A percentile compares a stretch with the other conserved stretches of the same genome.
phyloP scores from a whole-genome alignment of 306 rosid genomes.

The Lathyrus tuberosus region DNA sequence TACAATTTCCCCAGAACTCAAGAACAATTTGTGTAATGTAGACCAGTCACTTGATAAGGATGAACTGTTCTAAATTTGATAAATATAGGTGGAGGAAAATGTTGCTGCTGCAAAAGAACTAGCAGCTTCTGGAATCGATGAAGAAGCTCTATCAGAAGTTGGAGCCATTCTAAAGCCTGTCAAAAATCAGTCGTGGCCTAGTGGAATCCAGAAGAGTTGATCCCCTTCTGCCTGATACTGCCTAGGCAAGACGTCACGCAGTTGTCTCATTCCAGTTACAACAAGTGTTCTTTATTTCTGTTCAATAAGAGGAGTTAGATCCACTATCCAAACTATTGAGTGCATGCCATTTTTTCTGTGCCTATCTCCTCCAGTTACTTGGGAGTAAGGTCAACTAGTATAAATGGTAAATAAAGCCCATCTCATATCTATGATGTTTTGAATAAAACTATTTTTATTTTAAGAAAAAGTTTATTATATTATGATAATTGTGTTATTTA shows the following conservation, averaged over 20 bases:
- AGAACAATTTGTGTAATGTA: constrained; percentile 8
- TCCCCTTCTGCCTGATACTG: constrained; percentile 10
- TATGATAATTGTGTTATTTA: not conserved
- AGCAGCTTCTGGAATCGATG: constrained; percentile 61
- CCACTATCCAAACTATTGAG: constrained; percentile 1
- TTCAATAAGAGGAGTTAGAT: constrained; percentile 26
- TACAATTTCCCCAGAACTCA: no score
- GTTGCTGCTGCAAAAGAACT: constrained; percentile 86
- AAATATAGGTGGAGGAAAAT: constrained; percentile 77
- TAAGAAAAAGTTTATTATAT: not conserved
- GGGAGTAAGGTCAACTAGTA: constrained; percentile 7
- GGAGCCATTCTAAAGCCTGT: constrained; percentile 76
- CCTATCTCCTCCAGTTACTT: constrained; percentile 10
- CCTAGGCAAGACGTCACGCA: constrained; percentile 9
- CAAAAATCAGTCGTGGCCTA: constrained; percentile 89
- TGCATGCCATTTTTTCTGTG: not conserved
- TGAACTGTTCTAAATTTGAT: constrained; percentile 27
- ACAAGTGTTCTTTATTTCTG: constrained; percentile 17
- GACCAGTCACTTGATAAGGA: constrained; percentile 15
- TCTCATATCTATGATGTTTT: constrained; percentile 17
- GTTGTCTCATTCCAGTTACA: constrained; percentile 23
- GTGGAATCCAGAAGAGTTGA: constrained; percentile 81
- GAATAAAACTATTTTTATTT: not conserved
- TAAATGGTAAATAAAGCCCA: not conserved
- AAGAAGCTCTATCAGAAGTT: constrained; percentile 65